Conservation (phyloP, 805 yeast genomes). For the Yarrowia sp. region DNA sequence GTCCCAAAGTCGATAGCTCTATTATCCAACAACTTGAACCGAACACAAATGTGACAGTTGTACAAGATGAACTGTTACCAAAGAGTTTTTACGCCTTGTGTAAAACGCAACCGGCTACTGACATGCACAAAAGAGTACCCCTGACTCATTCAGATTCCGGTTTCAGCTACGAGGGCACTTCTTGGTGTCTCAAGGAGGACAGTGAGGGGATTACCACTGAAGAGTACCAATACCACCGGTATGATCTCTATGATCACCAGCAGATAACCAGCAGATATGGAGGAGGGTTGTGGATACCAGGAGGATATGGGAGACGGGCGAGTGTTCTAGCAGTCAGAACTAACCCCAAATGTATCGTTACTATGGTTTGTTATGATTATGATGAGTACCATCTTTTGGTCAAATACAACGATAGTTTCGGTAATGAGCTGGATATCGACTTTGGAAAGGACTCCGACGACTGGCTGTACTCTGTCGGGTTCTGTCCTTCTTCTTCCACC, state of each 20-base stretch:
- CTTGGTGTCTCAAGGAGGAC: not conserved
- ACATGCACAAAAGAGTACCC: not conserved
- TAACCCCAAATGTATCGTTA: not conserved
- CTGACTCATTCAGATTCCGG: not conserved
- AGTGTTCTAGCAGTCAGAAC: not conserved
- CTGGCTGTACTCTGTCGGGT: slow-evolving; percentile 11
- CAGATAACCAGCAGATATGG: slow-evolving; percentile 4
- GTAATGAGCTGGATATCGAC: not conserved
- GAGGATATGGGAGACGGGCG: not conserved
- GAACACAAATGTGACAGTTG: not conserved
- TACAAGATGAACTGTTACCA: not conserved
- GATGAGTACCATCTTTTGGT: not conserved
- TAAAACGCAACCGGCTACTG: not conserved
- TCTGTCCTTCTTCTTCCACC: not conserved
- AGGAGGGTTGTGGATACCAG: not conserved
- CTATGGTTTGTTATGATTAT: not conserved
- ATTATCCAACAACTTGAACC: not conserved
- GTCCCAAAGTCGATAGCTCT: not conserved
- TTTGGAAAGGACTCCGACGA: not conserved
- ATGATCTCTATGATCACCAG: too few relatives aligned
- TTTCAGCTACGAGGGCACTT: not conserved
- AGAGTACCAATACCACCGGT: not conserved
- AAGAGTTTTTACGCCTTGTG: not conserved
- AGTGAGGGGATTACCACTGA: not conserved
- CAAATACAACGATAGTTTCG: not conserved